phyloP scores from a whole-genome alignment of 352 stramenopile genomes.

The Phytophthora sp. region DNA sequence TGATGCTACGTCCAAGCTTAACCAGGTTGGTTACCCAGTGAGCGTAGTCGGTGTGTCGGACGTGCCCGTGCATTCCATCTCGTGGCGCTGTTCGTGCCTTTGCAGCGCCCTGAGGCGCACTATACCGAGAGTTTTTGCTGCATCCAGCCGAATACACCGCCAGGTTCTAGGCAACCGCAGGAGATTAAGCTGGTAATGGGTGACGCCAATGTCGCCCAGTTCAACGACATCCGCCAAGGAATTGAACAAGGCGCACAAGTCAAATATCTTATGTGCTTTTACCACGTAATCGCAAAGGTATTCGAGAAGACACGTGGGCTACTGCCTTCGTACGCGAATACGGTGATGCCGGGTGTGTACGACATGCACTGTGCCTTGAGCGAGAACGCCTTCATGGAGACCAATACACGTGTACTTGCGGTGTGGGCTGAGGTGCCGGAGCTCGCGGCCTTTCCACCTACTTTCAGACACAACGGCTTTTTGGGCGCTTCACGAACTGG shows the following conservation, averaged over 20 bases:
- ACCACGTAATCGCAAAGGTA: not conserved
- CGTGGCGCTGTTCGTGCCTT: too few relatives aligned
- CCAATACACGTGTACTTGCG: not conserved
- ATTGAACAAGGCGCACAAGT: not conserved
- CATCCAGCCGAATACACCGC: too few relatives aligned
- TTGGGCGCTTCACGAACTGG: not conserved
- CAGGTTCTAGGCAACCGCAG: not conserved
- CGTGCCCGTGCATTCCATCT: too few relatives aligned
- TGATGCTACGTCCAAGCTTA: too few relatives aligned
- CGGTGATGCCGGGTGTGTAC: too few relatives aligned
- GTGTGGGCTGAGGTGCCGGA: not conserved
- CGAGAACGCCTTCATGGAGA: too few relatives aligned
- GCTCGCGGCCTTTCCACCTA: not conserved
- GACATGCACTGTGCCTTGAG: too few relatives aligned
- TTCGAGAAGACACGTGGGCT: not conserved
- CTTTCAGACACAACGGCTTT: not conserved
- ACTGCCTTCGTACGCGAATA: not conserved
- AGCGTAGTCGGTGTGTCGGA: too few relatives aligned
- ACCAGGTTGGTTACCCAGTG: too few relatives aligned
- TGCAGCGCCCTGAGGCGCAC: too few relatives aligned
- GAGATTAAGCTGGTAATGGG: not conserved
- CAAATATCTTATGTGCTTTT: constrained; percentile 8
- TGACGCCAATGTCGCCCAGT: not conserved
- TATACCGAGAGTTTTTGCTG: too few relatives aligned
- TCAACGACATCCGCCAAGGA: not conserved